Evolutionary conservation across 2,329 filamentous ascomycete species (phyloP), one percentile per base, ranked within the genome.

Genomic region (Beauveria sp.): DNA sequence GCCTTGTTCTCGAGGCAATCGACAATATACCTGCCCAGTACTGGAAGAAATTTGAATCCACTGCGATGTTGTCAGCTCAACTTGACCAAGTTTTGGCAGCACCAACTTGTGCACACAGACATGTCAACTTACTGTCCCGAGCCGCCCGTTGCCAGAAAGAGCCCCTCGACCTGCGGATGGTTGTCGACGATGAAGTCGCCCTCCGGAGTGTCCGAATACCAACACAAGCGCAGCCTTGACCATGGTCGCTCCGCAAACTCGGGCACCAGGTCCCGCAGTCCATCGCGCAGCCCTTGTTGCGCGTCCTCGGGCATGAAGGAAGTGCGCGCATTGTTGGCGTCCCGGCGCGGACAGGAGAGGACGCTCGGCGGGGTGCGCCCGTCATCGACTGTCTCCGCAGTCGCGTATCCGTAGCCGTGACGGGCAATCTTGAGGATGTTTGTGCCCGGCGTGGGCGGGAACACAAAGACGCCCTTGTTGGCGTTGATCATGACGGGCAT

Each of bases 131-230:
- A 69, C 68, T 80, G 78, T 40, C 78, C 78, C 24, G 75, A 76
- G 0, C 78, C 79, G 0, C 78, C 80, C 0, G 77, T 80, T 0
- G 78, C 79, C 1, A 82, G 38, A 62, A 82, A 82, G 0, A 82
- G 63, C 0, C 77, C 75, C 2, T 75, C 66, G 8, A 78, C 72
- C 1, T 71, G 66, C 0, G 84, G 84, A 63, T 87, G 83, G 61
- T 81, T 75, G 22, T 81, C 79, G 26, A 87, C 77, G 51, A 87
- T 77, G 68, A 87, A 88, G 65, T 88, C 81, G 1, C 83, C 84
- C n/a, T 78, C 77, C 0, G 83, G 83, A 62, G 85, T 87, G 71
- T 87, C 85, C 3, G 80, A 84, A 66, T 87, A 87, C 85, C 85
- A 87, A 66, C 85, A 87, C 47, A 87, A 71, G 5, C 83, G 73